Percentiles rank a stretch among this genome's conserved stretches.
Evolutionary conservation across 345 rosid species (phyloP).

Genomic region (Melastoma malabathricum): DNA sequence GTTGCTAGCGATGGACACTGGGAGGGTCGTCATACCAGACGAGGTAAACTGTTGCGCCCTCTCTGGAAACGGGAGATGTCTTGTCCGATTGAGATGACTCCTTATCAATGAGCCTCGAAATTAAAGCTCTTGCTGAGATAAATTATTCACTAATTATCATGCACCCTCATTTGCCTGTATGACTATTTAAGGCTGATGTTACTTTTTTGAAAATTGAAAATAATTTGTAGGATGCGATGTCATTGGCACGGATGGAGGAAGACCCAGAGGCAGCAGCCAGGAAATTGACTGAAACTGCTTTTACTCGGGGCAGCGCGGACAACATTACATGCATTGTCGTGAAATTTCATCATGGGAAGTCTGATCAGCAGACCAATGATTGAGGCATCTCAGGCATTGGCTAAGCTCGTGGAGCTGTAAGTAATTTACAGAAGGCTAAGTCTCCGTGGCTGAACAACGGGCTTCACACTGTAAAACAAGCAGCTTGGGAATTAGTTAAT

Average conservation of each 20-base stretch:
- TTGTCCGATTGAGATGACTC: too few relatives aligned
- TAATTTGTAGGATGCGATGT: slow-evolving; percentile 63
- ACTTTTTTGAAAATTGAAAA: too few relatives aligned
- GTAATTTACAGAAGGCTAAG: slow-evolving; percentile 1
- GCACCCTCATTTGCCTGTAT: not conserved
- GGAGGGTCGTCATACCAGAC: slow-evolving; percentile 94
- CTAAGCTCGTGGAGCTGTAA: slow-evolving; percentile 14
- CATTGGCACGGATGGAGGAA: slow-evolving; percentile 58
- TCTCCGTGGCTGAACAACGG: slow-evolving; percentile 14
- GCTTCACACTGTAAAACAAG: too few relatives aligned
- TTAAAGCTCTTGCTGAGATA: too few relatives aligned
- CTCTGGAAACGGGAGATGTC: not conserved
- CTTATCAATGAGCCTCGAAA: too few relatives aligned
- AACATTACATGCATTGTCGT: slow-evolving; percentile 96
- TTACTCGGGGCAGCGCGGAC: slow-evolving; percentile 81
- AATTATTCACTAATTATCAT: not conserved
- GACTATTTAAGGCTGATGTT: not conserved
- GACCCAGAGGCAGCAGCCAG: slow-evolving; percentile 78
- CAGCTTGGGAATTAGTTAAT: slow-evolving; percentile 25
- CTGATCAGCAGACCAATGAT: slow-evolving; percentile 14
- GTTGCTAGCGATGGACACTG: slow-evolving; percentile 97
- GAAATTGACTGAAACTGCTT: slow-evolving; percentile 77
- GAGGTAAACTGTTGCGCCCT: slow-evolving; percentile 34
- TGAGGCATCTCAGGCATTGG: slow-evolving; percentile 5
- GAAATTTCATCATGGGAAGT: slow-evolving; percentile 43